Conservation (phyloP, 108 stramenopile genomes). For the Mayamaea pseudoterrestris region DNA sequence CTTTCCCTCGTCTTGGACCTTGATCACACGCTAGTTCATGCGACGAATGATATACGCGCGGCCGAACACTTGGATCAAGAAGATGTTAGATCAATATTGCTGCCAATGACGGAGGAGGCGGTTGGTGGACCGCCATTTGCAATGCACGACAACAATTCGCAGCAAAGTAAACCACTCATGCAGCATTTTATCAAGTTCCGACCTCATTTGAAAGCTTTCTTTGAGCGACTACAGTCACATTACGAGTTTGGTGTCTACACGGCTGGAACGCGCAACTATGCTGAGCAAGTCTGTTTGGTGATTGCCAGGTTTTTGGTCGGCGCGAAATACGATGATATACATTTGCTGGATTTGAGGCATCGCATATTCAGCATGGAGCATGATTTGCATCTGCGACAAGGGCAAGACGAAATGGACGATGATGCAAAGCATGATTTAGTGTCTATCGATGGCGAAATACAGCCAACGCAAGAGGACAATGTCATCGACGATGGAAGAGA, state of each 20-base stretch:
- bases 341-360: conserved; percentile 3
- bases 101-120: conserved; percentile 30
- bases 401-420: conserved; percentile 1
- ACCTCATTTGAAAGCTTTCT: conserved; percentile 65
- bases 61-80: conserved; percentile 21
- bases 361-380: background rate
- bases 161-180: too few species aligned
- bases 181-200: conserved; percentile 76
- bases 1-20: conserved; percentile 76
- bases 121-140: background rate
- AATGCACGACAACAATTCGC: conserved; percentile 13
- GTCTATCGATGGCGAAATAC: background rate
- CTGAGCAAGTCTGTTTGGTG: conserved; percentile 70
- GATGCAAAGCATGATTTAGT: background rate
- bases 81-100: conserved; percentile 56
- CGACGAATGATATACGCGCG: conserved; percentile 69
- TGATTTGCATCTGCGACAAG: too few species aligned
- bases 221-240: conserved; percentile 27
- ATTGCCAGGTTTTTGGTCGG: conserved; percentile 63
- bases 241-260: conserved; percentile 83
- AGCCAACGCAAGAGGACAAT: background rate
- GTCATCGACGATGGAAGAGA: background rate
- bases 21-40: conserved; percentile 82
- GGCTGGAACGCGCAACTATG: conserved; percentile 80
- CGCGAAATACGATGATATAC: conserved; percentile 9